Conservation (phyloP, 768 basidiomycete species). For the Lyophyllum decastes region DNA sequence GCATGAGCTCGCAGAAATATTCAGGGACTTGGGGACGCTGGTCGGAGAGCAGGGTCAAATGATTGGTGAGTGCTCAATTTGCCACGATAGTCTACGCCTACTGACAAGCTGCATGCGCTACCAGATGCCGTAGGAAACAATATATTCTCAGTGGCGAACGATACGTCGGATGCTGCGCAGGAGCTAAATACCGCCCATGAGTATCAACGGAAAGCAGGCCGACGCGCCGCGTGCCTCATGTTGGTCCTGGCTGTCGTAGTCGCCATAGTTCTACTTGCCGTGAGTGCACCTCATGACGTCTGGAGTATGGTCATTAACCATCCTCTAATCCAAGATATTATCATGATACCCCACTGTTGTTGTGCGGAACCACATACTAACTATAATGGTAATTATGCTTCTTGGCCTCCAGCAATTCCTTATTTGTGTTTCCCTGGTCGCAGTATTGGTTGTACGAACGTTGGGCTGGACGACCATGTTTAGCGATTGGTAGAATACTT, state of each 20-base stretch:
- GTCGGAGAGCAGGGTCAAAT: slow-evolving; percentile 94
- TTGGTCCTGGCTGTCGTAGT: slow-evolving; percentile 84
- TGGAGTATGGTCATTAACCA: background rate
- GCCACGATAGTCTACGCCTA: background rate
- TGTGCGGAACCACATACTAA: slow-evolving; percentile 10
- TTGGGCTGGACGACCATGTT: background rate
- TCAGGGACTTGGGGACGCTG: slow-evolving; percentile 92
- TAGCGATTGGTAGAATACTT: background rate
- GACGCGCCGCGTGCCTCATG: slow-evolving; percentile 87
- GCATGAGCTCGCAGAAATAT: slow-evolving; percentile 94
- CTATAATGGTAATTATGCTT: slow-evolving; percentile 15
- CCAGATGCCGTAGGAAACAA: slow-evolving; percentile 96
- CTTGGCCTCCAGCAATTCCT: background rate
- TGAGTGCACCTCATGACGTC: slow-evolving; percentile 43
- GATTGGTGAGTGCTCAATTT: slow-evolving; percentile 66
- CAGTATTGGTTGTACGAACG: background rate
- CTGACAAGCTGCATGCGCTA: background rate
- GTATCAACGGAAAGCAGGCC: slow-evolving; percentile 93
- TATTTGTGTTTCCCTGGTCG: background rate
- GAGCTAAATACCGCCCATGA: slow-evolving; percentile 89
- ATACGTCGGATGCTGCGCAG: slow-evolving; percentile 80
- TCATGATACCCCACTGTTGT: slow-evolving; percentile 12
- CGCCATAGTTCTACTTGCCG: slow-evolving; percentile 88
- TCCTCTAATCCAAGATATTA: slow-evolving; percentile 2
- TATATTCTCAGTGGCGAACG: slow-evolving; percentile 80